phyloP scores from a whole-genome alignment of 1,284 basidiomycete species.

The Microbotryum scabiosae region DNA sequence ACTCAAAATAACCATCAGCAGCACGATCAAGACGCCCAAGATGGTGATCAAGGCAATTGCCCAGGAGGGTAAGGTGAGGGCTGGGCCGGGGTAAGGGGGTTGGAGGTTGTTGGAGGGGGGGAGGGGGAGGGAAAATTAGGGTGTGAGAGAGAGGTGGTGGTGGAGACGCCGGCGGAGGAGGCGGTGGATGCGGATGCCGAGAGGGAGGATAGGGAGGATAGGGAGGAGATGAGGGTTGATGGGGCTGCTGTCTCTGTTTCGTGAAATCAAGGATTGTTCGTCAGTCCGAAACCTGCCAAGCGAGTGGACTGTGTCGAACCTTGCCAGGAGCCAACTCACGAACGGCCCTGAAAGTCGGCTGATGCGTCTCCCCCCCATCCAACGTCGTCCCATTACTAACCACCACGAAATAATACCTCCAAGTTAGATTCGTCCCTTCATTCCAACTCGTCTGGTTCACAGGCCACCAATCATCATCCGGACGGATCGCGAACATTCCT shows the following conservation, averaged over 20 bases:
- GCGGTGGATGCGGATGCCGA: constrained; percentile 30
- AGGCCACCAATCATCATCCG: constrained; percentile 66
- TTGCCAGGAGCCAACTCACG: constrained; percentile 49
- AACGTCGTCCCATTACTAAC: constrained; percentile 50
- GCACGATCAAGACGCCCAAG: constrained; percentile 54
- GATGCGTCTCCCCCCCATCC: constrained; percentile 52
- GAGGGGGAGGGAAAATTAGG: neutral
- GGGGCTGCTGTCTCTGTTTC: constrained; percentile 25
- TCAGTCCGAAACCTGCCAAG: too few species aligned
- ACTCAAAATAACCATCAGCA: too few species aligned
- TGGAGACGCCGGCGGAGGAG: constrained; percentile 23
- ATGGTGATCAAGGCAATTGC: constrained; percentile 79
- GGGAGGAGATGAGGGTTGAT: constrained; percentile 13
- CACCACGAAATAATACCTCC: constrained; percentile 62
- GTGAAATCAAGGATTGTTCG: too few species aligned
- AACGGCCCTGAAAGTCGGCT: constrained; percentile 62
- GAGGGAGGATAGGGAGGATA: constrained; percentile 15
- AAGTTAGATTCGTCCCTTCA: constrained; percentile 50
- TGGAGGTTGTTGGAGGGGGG: constrained; percentile 1
- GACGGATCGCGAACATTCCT: constrained; percentile 50
- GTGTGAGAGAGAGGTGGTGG: neutral
- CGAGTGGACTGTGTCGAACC: neutral
- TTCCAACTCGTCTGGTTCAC: constrained; percentile 47
- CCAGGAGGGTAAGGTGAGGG: constrained; percentile 58
- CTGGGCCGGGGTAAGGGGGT: constrained; percentile 22